Conservation (phyloP, 2,329 filamentous ascomycete genomes). For the Aspergillus sp. region DNA sequence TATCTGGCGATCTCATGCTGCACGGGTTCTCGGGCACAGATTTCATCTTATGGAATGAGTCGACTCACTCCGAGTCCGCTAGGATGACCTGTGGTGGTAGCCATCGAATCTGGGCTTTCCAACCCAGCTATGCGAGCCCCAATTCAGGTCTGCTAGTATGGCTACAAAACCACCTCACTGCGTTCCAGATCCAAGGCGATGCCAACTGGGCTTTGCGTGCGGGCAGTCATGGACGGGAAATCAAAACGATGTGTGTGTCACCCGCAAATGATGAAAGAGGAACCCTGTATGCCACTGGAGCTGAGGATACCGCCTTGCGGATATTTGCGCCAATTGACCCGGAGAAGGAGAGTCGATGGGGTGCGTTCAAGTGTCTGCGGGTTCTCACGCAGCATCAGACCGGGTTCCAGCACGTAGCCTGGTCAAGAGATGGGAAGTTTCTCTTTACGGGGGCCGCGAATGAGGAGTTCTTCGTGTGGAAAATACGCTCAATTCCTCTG, state of each 20-base stretch:
- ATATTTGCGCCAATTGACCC: constrained; percentile 51
- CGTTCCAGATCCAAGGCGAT: constrained; percentile 40
- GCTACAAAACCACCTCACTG: constrained; percentile 66
- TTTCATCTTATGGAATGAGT: constrained; percentile 81
- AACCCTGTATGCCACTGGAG: constrained; percentile 62
- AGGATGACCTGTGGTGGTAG: constrained; percentile 79
- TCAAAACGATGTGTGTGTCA: constrained; percentile 62
- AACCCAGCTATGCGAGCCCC: constrained; percentile 21
- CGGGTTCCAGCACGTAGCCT: constrained; percentile 78
- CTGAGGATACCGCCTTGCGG: constrained; percentile 72
- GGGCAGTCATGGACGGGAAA: constrained; percentile 84
- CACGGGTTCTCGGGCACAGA: constrained; percentile 78
- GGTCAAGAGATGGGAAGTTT: constrained; percentile 65
- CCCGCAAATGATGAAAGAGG: constrained; percentile 12
- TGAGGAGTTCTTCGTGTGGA: constrained; percentile 90
- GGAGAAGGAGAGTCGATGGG: constrained; percentile 16
- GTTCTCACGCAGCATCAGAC: constrained; percentile 76
- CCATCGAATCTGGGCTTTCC: constrained; percentile 72
- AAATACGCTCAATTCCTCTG: constrained; percentile 56
- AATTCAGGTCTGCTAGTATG: constrained; percentile 64
- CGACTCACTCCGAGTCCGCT: constrained; percentile 66
- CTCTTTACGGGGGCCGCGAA: constrained; percentile 84
- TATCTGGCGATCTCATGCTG: constrained; percentile 61
- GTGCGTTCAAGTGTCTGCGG: constrained; percentile 53
- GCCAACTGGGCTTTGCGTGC: constrained; percentile 55